These are phyloP conservation scores for Apiotrichum siamense DNA, from an alignment of 1,284 basidiomycete species.

Conservation along the genomic window DNA sequence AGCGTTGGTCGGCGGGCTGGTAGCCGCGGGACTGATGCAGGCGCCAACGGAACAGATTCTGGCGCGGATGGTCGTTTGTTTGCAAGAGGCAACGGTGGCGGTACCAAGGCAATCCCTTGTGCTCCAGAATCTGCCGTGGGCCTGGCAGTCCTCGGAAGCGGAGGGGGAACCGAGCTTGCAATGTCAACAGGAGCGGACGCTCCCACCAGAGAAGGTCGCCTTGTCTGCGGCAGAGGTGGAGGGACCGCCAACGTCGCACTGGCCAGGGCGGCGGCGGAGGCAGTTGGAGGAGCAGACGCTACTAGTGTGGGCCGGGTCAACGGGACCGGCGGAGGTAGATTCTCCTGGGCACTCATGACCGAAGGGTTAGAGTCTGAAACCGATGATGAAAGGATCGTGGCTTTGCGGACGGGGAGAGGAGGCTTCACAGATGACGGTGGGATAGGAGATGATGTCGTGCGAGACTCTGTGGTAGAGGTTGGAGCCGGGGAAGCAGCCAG, in stretches of 20 bases:
- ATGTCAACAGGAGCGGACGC: background rate
- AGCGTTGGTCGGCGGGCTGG: background rate
- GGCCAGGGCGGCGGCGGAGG: background rate
- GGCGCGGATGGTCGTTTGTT: background rate
- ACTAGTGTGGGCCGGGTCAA: too few relatives aligned
- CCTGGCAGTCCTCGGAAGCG: background rate
- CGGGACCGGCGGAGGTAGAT: conserved; percentile 2
- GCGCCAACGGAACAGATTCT: too few relatives aligned
- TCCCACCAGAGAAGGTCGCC: background rate
- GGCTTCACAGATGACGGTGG: background rate
- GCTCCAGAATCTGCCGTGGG: background rate
- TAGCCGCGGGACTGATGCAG: background rate
- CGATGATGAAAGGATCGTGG: background rate
- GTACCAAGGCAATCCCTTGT: too few relatives aligned
- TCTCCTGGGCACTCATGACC: background rate
- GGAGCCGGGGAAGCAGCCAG: background rate
- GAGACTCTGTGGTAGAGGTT: background rate
- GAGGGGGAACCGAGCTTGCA: background rate
- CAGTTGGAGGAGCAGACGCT: background rate
- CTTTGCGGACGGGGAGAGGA: conserved; percentile 8
- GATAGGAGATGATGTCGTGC: too few relatives aligned
- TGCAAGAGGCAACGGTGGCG: background rate
- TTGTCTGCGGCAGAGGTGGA: background rate
- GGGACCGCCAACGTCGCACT: too few relatives aligned
- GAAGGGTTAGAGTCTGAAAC: background rate